Evolutionary conservation across 345 rosid species (phyloP).

Genomic region (Ricinus communis): DNA sequence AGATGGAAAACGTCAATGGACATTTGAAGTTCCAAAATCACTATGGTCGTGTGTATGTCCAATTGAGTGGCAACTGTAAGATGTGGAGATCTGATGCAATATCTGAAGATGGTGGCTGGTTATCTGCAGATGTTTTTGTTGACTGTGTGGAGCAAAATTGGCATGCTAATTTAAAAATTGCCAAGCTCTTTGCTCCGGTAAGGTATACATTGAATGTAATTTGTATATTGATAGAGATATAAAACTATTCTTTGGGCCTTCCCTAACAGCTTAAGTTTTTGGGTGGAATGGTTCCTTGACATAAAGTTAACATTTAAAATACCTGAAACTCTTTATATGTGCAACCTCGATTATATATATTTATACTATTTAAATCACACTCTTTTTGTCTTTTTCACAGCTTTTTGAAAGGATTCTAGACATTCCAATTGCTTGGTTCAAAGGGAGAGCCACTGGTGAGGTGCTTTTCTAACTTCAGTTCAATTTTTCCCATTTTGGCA

Average conservation of each 20-base stretch:
- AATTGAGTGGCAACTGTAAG: constrained; percentile 80
- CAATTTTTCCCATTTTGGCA: constrained; percentile 1
- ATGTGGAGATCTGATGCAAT: constrained; percentile 78
- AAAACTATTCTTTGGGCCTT: too few species aligned
- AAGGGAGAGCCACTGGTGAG: constrained; percentile 99
- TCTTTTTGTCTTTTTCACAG: constrained; percentile 41
- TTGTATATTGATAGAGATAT: too few species aligned
- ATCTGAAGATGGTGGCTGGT: constrained; percentile 90
- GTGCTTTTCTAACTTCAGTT: constrained; percentile 74
- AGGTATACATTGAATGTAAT: constrained; percentile 32
- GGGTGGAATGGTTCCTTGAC: too few species aligned
- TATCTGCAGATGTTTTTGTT: constrained; percentile 88
- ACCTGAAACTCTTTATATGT: constrained; percentile 9
- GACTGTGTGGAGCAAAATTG: constrained; percentile 79
- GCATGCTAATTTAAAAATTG: constrained; percentile 87
- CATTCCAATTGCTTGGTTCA: constrained; percentile 82
- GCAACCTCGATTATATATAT: constrained; percentile 3
- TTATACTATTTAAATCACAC: constrained; percentile 16
- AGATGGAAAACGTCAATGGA: constrained; percentile 80
- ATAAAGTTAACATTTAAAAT: too few species aligned
- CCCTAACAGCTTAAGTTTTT: too few species aligned
- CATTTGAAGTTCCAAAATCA: constrained; percentile 89
- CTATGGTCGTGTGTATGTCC: constrained; percentile 73
- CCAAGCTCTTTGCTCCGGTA: constrained; percentile 93
- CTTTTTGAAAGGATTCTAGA: constrained; percentile 90